Evolutionary conservation across 805 yeast genomes (phyloP).

Genomic region (Lachancea dasiensis): DNA sequence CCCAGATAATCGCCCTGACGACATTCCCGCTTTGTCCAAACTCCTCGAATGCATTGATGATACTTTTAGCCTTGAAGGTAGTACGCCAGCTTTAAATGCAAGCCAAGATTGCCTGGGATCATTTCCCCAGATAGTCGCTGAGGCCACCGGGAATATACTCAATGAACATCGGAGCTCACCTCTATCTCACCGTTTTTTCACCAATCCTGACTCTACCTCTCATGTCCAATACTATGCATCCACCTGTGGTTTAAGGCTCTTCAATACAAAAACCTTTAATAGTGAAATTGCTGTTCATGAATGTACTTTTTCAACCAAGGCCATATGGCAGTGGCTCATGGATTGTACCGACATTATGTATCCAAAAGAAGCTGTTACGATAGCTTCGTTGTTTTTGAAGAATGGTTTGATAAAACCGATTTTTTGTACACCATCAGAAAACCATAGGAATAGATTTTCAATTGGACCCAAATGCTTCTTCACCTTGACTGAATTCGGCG

Average conservation of each 20-base stretch:
- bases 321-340: conserved; percentile 79
- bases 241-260: conserved; percentile 56
- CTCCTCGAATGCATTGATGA: conserved; percentile 31
- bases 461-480: conserved; percentile 39
- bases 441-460: conserved; percentile 26
- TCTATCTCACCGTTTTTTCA: conserved; percentile 66
- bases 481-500: conserved; percentile 40
- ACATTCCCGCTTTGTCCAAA: conserved; percentile 35
- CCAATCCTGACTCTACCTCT: conserved; percentile 84
- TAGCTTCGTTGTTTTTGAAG: conserved; percentile 46
- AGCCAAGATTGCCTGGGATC: too few species aligned
- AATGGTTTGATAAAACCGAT: conserved; percentile 44
- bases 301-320: conserved; percentile 66
- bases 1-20: conserved; percentile 47
- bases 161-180: conserved; percentile 44
- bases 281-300: conserved; percentile 26
- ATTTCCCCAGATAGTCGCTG: background rate
- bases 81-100: conserved; percentile 14
- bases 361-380: conserved; percentile 44
- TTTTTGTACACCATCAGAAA: conserved; percentile 32
- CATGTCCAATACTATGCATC: conserved; percentile 75
- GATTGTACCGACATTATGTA: conserved; percentile 77
- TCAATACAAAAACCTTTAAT: conserved; percentile 37
- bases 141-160: conserved; percentile 10
- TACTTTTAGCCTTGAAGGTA: conserved; percentile 34